phyloP scores from a whole-genome alignment of 139 green algal species.

The Coelastrella sp. region DNA sequence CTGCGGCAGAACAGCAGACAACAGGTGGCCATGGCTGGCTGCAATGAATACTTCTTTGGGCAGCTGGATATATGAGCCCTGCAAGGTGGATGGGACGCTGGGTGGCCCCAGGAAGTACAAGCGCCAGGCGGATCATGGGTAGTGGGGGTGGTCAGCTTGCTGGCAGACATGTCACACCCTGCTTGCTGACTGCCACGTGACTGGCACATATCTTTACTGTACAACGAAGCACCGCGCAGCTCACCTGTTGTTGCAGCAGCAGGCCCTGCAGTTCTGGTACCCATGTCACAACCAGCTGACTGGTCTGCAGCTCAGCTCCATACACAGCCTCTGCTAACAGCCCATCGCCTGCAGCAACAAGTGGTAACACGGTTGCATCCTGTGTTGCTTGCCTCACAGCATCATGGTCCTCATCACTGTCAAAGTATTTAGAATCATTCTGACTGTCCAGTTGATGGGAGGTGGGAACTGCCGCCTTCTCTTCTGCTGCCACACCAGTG shows the following conservation, averaged over 20 bases:
- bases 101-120: neutral
- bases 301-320: neutral
- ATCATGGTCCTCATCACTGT: neutral
- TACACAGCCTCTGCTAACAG: neutral
- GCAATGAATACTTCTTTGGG: neutral
- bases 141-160: neutral
- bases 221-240: neutral
- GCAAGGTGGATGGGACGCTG: neutral
- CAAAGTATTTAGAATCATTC: neutral
- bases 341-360: neutral
- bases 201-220: neutral
- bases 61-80: neutral
- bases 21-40: neutral
- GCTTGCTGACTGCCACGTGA: neutral
- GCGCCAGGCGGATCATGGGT: neutral
- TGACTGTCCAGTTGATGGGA: neutral
- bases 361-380: neutral
- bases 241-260: neutral
- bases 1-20: neutral
- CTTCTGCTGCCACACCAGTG: neutral
- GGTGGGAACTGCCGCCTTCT: neutral
- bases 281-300: neutral
- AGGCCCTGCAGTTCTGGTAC: neutral
- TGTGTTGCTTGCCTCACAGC: neutral
- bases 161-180: neutral